phyloP scores from a whole-genome alignment of 805 yeast genomes.

The Naumovozyma dairenensis region DNA sequence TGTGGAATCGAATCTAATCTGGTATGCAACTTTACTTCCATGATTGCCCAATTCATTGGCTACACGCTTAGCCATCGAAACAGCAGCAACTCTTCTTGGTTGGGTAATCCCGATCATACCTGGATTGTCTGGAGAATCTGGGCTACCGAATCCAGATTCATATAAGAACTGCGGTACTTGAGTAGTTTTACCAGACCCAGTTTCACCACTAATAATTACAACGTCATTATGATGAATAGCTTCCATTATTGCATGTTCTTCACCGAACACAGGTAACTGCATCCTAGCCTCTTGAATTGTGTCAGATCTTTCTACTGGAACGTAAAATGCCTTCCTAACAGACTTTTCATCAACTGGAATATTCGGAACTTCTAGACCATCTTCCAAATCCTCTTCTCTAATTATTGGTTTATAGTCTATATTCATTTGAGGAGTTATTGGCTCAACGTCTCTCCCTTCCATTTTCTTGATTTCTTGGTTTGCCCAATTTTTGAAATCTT shows the following conservation, averaged over 20 bases:
- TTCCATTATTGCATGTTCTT: conserved; percentile 91
- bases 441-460: conserved; percentile 49
- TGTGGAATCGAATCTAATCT: conserved; percentile 70
- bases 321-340: conserved; percentile 53
- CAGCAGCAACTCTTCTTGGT: conserved; percentile 91
- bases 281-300: conserved; percentile 60
- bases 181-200: conserved; percentile 98
- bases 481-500: conserved; percentile 83
- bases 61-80: conserved; percentile 81
- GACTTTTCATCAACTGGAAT: conserved; percentile 46
- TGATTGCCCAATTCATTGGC: conserved; percentile 66
- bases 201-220: conserved; percentile 89
- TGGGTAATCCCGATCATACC: conserved; percentile 97
- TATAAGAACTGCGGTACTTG: conserved; percentile 94
- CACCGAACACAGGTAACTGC: conserved; percentile 78
- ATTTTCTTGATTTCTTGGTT: conserved; percentile 54
- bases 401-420: conserved; percentile 45
- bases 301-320: conserved; percentile 53
- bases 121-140: conserved; percentile 48
- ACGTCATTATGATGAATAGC: conserved; percentile 88
- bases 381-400: conserved; percentile 63
- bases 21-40: conserved; percentile 63
- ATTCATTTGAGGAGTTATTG: conserved; percentile 41
- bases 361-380: conserved; percentile 55
- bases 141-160: conserved; percentile 81